Conservation (phyloP, 2,329 filamentous ascomycete genomes). For the Sphaceloma murrayae region DNA sequence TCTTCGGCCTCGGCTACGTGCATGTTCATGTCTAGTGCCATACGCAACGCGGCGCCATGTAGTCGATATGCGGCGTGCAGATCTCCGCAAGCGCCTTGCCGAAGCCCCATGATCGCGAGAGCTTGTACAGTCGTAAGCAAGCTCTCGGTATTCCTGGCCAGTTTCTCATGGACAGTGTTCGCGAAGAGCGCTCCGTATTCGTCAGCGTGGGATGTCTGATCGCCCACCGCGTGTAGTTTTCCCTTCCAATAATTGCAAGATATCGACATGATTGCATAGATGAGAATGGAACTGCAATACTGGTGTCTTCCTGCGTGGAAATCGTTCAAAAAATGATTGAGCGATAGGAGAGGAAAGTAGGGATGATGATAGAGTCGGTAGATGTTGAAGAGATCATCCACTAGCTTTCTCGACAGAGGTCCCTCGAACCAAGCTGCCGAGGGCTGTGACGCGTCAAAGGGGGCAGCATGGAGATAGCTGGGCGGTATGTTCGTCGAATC, state of each 20-base stretch:
- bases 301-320: constrained; percentile 51
- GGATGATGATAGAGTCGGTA: constrained; percentile 55
- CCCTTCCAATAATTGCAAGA: constrained; percentile 26
- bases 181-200: constrained; percentile 6
- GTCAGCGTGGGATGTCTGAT: neutral
- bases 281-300: constrained; percentile 51
- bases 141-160: constrained; percentile 44
- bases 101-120: constrained; percentile 64
- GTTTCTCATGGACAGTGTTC: constrained; percentile 24
- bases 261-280: constrained; percentile 28
- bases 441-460: constrained; percentile 1
- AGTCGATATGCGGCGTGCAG: constrained; percentile 66
- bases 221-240: neutral
- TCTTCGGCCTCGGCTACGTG: constrained; percentile 40
- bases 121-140: constrained; percentile 63
- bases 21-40: constrained; percentile 62
- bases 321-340: constrained; percentile 60
- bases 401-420: constrained; percentile 28
- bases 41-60: constrained; percentile 60
- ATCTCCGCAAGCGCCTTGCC: constrained; percentile 58
- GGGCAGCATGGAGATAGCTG: neutral
- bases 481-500: neutral
- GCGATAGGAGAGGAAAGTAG: constrained; percentile 62
- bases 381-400: constrained; percentile 29
- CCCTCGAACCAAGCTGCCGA: constrained; percentile 25